A percentile compares a stretch with the other conserved stretches of the same genome.
These are phyloP conservation scores for Tilletia horrida DNA, from an alignment of 1,284 basidiomycete species.

Conservation along the genomic window DNA sequence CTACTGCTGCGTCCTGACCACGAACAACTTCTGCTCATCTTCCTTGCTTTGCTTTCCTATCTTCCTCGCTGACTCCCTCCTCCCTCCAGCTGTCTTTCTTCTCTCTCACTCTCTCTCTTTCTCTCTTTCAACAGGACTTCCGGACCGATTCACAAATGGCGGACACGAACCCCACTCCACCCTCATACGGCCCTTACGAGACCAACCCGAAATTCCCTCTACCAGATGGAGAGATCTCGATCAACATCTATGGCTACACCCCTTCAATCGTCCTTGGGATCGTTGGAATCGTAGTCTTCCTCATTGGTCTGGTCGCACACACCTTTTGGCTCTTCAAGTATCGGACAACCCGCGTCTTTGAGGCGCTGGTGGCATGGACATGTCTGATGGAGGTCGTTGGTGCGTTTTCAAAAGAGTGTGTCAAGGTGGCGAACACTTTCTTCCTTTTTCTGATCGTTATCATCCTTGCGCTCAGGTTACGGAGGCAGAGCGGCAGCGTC, in stretches of 20 bases:
- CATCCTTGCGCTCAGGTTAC: background rate
- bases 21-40: too few relatives aligned
- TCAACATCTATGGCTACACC: slow-evolving; percentile 56
- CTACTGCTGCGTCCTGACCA: too few relatives aligned
- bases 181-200: too few relatives aligned
- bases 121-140: too few relatives aligned
- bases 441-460: background rate
- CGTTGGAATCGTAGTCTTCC: slow-evolving; percentile 50
- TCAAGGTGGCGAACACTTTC: background rate
- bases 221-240: slow-evolving; percentile 44
- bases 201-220: slow-evolving; percentile 42
- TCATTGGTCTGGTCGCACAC: slow-evolving; percentile 45
- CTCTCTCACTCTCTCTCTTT: too few relatives aligned
- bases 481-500: slow-evolving; percentile 20
- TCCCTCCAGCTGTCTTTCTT: too few relatives aligned
- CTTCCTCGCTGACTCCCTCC: too few relatives aligned
- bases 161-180: too few relatives aligned
- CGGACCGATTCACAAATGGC: too few relatives aligned
- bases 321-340: slow-evolving; percentile 31
- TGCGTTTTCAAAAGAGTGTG: slow-evolving; percentile 18
- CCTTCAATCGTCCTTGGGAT: slow-evolving; percentile 51
- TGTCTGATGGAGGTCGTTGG: slow-evolving; percentile 24
- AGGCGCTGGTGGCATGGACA: slow-evolving; percentile 28
- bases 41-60: too few relatives aligned
- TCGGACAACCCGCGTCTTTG: slow-evolving; percentile 21